phyloP scores from a whole-genome alignment of 306 rosid genomes.

The Quercus robur region DNA sequence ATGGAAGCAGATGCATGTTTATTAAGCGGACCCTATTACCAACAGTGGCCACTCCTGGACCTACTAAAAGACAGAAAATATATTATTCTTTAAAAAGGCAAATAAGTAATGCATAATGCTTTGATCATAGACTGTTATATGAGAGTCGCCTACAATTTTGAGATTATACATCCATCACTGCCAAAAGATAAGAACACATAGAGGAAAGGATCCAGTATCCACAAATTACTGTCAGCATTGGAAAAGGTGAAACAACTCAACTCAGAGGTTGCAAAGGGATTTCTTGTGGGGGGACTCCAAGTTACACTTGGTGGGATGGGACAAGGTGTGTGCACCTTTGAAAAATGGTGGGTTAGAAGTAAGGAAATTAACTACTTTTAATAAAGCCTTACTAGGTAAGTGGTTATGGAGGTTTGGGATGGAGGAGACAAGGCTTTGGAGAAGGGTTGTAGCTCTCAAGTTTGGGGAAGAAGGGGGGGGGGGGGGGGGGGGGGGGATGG shows the following conservation, averaged over 20 bases:
- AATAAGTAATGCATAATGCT: not conserved
- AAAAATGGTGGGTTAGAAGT: too few species aligned
- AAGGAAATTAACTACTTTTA: too few species aligned
- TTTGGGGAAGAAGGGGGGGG: too few species aligned
- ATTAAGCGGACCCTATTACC: not conserved
- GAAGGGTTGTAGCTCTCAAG: too few species aligned
- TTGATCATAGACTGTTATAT: not conserved
- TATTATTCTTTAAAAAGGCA: not conserved
- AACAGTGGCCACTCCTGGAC: not conserved
- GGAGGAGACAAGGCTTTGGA: too few species aligned
- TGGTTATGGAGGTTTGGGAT: too few species aligned
- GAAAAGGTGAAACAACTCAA: not conserved
- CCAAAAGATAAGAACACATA: not conserved
- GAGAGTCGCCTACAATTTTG: not conserved
- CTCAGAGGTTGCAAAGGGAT: too few species aligned
- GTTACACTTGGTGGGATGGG: too few species aligned
- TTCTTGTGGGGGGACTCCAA: too few species aligned
- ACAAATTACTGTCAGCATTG: not conserved
- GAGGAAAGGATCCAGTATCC: not conserved
- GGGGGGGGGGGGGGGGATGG: too few species aligned
- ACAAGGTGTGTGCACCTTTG: too few species aligned
- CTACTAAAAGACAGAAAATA: not conserved
- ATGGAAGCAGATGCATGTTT: not conserved
- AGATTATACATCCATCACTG: not conserved
- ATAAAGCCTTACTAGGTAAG: too few species aligned